Base-by-base conservation (phyloP, 2,329 filamentous ascomycete species). In the Stemphylium vesicarium region DNA sequence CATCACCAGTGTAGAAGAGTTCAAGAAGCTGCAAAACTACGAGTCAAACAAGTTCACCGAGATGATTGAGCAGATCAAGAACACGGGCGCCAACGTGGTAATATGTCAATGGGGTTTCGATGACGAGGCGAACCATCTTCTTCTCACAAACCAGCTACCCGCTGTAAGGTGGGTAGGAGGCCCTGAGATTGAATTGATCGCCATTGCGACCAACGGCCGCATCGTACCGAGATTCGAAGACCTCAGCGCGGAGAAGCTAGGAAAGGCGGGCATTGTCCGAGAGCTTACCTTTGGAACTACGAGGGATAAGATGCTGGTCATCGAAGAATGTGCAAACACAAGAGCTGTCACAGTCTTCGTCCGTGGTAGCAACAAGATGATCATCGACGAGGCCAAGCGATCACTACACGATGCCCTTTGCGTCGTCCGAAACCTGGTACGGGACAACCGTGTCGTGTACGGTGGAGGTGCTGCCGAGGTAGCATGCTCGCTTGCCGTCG, bases 101-200 rank as follows among this genome's bases (percentile, higher is more conserved):
- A 96, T 99, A 73, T 99, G 95, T 80, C 96, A 99, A 77, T 99
- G 96, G 95, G 95, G 95, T 65, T 99, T 99, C 74, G 95, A 99
- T 75, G 95, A 99, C 73, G 95, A 99, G 81, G 95, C 95, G 60
- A 99, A 99, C 81, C 95, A 99, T 78, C 81, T 99, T 56, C 85
- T 99, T 32, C 87, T 99, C 58, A 96, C 97, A 80, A 98, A 98
- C 83, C 84, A 95, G 72, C 86, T 99, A 8, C 96, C 95, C 9
- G 96, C 95, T 33, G 95, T 99, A 56, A 85, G 95, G 78, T 99
- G 95, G 95, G 95, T 99, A 37, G 95, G 95, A 66, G 95, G 95
- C 9, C 95, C 95, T 2, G 96, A 99, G 79, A 98, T 99, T 67
- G 95, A 99, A 79, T 82, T 99, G 64, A 98, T 99, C 74, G 95